Percentiles rank a stretch among this genome's conserved stretches.
Conservation (phyloP, 2,329 filamentous ascomycete genomes). For the Helicocarpus griseus region DNA sequence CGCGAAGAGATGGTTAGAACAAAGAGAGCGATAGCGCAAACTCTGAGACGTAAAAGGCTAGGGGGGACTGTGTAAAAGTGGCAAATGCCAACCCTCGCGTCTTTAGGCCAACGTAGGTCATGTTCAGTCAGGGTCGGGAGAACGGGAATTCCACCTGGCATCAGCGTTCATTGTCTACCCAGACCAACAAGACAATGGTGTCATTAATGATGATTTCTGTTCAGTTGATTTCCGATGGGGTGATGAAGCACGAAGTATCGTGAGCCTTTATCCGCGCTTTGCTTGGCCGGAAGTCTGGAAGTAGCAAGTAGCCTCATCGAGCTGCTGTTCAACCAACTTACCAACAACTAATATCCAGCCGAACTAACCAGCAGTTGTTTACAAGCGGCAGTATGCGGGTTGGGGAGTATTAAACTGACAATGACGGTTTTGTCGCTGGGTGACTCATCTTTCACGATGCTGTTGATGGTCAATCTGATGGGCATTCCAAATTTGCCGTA, state of each 20-base stretch:
- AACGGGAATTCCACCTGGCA: background rate
- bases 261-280: background rate
- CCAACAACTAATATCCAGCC: background rate
- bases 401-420: background rate
- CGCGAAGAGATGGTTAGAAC: background rate
- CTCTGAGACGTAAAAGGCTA: background rate
- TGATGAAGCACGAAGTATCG: background rate
- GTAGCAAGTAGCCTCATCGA: background rate
- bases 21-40: conserved; percentile 3
- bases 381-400: background rate
- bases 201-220: background rate
- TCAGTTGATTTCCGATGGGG: background rate
- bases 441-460: background rate
- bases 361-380: background rate
- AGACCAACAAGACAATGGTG: background rate
- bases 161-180: background rate
- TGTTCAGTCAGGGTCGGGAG: background rate
- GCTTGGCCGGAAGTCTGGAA: background rate
- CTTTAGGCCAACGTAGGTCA: background rate
- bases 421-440: background rate
- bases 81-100: background rate
- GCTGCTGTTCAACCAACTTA: background rate
- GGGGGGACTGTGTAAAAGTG: background rate
- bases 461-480: background rate
- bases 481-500: background rate